Conservation (phyloP, 2,329 filamentous ascomycete genomes). For the Stromatinia cepivora region DNA sequence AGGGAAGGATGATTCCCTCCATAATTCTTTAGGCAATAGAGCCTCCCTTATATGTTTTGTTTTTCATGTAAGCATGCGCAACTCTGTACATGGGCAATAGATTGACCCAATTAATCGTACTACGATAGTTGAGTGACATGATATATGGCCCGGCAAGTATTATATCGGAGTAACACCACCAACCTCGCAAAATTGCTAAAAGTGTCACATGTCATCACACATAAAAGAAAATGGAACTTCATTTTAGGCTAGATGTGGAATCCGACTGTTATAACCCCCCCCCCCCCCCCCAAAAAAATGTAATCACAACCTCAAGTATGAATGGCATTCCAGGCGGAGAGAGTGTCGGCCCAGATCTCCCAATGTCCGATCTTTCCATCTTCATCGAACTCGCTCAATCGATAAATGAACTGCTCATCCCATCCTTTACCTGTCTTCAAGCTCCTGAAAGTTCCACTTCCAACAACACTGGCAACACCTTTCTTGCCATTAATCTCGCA, state of each 20-base stretch:
- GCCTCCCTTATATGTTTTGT: too few species aligned
- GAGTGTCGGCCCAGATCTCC: conserved; percentile 48
- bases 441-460: conserved; percentile 42
- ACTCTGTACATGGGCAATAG: background rate
- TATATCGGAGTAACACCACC: background rate
- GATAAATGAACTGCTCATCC: conserved; percentile 46
- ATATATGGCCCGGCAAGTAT: background rate
- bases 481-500: conserved; percentile 19
- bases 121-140: background rate
- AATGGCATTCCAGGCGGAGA: conserved; percentile 46
- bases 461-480: conserved; percentile 43
- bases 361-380: conserved; percentile 45
- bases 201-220: background rate
- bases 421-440: conserved; percentile 45
- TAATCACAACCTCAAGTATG: background rate
- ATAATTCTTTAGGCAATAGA: too few species aligned
- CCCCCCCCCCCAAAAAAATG: background rate
- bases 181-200: background rate
- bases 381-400: conserved; percentile 44
- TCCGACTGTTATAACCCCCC: background rate
- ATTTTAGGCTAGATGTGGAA: background rate
- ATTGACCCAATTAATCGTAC: background rate
- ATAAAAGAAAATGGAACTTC: background rate
- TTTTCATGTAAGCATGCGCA: background rate
- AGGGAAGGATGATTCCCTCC: too few species aligned